phyloP scores from a whole-genome alignment of 1,284 basidiomycete species.

The Ustilago cynodontis region DNA sequence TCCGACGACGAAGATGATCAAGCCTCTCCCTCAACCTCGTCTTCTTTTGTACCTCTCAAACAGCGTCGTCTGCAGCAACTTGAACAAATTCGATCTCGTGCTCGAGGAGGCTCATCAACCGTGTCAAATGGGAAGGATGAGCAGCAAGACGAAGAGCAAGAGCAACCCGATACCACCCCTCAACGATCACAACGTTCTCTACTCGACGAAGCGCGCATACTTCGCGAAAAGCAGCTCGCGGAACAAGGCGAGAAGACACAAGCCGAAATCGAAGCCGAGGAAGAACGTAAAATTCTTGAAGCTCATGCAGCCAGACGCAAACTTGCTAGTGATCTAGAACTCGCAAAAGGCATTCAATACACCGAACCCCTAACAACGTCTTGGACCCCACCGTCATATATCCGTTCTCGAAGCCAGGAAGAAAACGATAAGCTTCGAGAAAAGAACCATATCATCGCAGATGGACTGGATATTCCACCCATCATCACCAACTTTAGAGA shows the following conservation, averaged over 20 bases:
- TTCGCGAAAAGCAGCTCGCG: constrained; percentile 80
- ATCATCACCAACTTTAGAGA: constrained; percentile 93
- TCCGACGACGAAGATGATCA: constrained; percentile 71
- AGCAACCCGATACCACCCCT: constrained; percentile 74
- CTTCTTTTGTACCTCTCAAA: constrained; percentile 88
- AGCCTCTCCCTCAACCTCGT: constrained; percentile 73
- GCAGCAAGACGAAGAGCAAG: constrained; percentile 27
- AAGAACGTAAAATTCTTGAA: constrained; percentile 88
- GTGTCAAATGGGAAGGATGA: constrained; percentile 8
- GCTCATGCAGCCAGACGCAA: constrained; percentile 91
- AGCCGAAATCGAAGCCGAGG: constrained; percentile 85
- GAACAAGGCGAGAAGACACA: constrained; percentile 77
- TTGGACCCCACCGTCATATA: constrained; percentile 88
- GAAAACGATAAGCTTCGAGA: constrained; percentile 83
- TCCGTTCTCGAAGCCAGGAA: constrained; percentile 79
- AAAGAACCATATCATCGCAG: constrained; percentile 90
- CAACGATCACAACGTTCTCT: constrained; percentile 75
- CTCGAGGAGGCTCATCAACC: constrained; percentile 5
- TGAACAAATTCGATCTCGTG: constrained; percentile 71
- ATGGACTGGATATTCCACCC: constrained; percentile 92
- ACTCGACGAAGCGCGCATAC: constrained; percentile 72
- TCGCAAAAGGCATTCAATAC: constrained; percentile 92
- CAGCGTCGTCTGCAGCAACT: constrained; percentile 85
- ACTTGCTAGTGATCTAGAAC: constrained; percentile 88
- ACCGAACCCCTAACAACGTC: constrained; percentile 87